phyloP scores from a whole-genome alignment of 169 alveolate genomes.

The Eimeria maxima region DNA sequence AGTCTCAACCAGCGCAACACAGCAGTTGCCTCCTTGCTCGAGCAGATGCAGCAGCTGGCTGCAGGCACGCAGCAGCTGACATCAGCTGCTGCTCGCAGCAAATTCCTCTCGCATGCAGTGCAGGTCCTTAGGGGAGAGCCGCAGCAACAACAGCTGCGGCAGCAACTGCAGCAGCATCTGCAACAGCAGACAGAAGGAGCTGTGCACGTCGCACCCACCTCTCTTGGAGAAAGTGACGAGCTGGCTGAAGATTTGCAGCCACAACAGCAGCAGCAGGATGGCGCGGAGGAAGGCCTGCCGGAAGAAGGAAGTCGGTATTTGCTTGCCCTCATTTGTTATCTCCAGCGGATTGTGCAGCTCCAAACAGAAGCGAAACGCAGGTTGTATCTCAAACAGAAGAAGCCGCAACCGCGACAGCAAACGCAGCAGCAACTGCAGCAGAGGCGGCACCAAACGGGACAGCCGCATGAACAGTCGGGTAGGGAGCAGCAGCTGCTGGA shows the following conservation, averaged over 20 bases:
- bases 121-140: conserved; percentile 67
- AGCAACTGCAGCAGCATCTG: conserved; percentile 40
- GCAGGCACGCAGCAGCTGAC: conserved; percentile 37
- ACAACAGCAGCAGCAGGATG: conserved; percentile 75
- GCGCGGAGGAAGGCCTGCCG: background rate
- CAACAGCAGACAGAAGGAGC: conserved; percentile 5
- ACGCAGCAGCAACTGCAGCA: conserved; percentile 46
- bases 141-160: conserved; percentile 65
- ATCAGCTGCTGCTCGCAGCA: conserved; percentile 42
- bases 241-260: background rate
- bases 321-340: background rate
- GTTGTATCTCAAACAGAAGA: background rate
- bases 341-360: conserved; percentile 28
- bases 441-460: background rate
- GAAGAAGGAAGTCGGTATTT: conserved; percentile 14
- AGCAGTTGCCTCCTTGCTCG: conserved; percentile 86
- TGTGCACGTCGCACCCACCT: background rate
- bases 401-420: conserved; percentile 39
- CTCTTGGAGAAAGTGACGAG: background rate
- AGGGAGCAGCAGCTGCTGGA: too few relatives aligned
- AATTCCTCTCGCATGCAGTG: conserved; percentile 32
- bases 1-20: conserved; percentile 85
- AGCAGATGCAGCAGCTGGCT: conserved; percentile 82
- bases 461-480: too few relatives aligned
- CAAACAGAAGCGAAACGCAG: conserved; percentile 33